Base-by-base conservation (phyloP, 257 asterid genomes). In the Solanum gracilifrons region DNA sequence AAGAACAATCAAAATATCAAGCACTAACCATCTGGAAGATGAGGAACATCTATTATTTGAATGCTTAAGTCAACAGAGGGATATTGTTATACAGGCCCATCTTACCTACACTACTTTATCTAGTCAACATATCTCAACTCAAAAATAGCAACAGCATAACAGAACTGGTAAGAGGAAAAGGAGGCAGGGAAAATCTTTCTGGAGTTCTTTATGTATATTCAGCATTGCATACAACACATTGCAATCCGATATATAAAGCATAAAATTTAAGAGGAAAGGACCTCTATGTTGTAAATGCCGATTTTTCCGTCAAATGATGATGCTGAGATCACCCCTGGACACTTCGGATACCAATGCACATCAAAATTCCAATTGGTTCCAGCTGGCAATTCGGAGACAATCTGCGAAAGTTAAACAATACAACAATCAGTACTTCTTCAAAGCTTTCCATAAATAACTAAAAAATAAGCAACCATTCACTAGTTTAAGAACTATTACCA, bases 291-390 rank as follows among this genome's bases (percentile, higher is more conserved):
- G 87, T 96, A 95, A 86, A 97, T 93, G 89, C 99, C 99, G 84
- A 97, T 93, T 91, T 94, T 97, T 88, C 99, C 99, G 91, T 97
- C 99, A 91, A 94, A 97, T 27, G 99, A 97, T 85, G 99, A 97
- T 86, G 99, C 98, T 86, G 99, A 96, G 89, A 97, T 94, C 87
- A 97, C 92, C 82, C 99, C 99, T 29, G 99, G 99, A 89, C 96
- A 95, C 92, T 91, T 96, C 2, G 98, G 88, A 88, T 95, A 96
- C 99, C 99, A 97, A 91, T 97, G 99, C 4, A 96, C 92, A 87
- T 97, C 99, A 88, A 97, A 97, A 91, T 95, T 97, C 99, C 99
- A 97, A 92, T 97, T 96, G 90, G 98, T 89, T 86, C 99, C 99
- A 90, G 96, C 94, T 75, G 99, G 99, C 90, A 97, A 91, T 89